phyloP scores from a whole-genome alignment of 148 eudicot genomes.

The Cornus florida region DNA sequence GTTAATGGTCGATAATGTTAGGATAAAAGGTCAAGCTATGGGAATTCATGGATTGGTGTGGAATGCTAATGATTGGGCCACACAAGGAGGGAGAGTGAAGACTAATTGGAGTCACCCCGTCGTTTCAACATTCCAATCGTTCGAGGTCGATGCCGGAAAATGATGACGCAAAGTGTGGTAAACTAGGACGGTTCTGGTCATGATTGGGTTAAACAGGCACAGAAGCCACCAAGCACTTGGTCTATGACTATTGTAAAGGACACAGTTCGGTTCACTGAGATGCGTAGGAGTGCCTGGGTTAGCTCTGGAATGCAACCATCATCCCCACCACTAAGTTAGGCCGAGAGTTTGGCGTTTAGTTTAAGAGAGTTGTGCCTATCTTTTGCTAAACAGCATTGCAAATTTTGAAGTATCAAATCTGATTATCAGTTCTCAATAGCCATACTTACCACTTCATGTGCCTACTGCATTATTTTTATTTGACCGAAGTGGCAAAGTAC shows the following conservation, averaged over 20 bases:
- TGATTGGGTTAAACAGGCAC: slow-evolving; percentile 17
- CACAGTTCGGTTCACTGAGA: slow-evolving; percentile 10
- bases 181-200: slow-evolving; percentile 17
- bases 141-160: slow-evolving; percentile 25
- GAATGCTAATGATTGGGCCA: slow-evolving; percentile 41
- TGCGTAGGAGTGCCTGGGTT: not conserved
- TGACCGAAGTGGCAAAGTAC: no score
- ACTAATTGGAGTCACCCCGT: slow-evolving; percentile 39
- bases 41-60: slow-evolving; percentile 31
- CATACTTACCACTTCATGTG: no score
- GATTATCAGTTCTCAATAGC: no score
- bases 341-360: no score
- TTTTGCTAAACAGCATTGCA: no score
- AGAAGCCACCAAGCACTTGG: slow-evolving; percentile 15
- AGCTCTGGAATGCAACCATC: no score
- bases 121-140: slow-evolving; percentile 16
- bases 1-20: slow-evolving; percentile 31
- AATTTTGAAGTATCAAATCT: no score
- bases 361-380: no score
- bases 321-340: no score
- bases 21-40: slow-evolving; percentile 33
- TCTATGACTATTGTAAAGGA: slow-evolving; percentile 34
- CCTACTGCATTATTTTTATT: no score
- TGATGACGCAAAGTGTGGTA: slow-evolving; percentile 20
- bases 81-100: slow-evolving; percentile 39